These are phyloP conservation scores for Exophiala calicioides DNA, from an alignment of 2,329 filamentous ascomycete genomes.

Conservation along the genomic window DNA sequence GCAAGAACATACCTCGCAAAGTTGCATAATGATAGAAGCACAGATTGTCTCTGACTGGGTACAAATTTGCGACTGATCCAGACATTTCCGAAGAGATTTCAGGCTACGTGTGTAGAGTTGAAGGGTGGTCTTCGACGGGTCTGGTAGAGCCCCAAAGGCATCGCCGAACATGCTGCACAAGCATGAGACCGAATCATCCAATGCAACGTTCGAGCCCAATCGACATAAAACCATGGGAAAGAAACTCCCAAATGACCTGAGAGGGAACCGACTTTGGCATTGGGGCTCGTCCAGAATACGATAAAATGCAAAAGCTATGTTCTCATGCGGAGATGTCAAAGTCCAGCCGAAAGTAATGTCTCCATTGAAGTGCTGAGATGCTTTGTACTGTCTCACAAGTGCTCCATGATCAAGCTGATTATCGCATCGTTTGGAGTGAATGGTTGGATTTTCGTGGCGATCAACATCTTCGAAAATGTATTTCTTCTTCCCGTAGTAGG, in stretches of 20 bases:
- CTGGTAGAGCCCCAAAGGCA: neutral
- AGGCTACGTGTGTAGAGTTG: constrained; percentile 6
- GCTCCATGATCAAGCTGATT: neutral
- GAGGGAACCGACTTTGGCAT: constrained; percentile 1
- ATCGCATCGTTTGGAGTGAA: neutral
- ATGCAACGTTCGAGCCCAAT: constrained; percentile 1
- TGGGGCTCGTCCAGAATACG: constrained; percentile 7
- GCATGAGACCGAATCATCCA: constrained; percentile 11
- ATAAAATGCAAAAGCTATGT: neutral
- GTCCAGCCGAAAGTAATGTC: neutral
- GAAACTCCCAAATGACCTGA: constrained; percentile 11
- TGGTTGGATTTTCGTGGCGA: neutral
- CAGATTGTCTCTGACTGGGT: constrained; percentile 21
- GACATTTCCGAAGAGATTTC: constrained; percentile 5
- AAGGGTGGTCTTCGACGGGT: constrained; percentile 1
- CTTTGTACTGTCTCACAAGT: neutral
- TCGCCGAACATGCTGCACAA: constrained; percentile 10
- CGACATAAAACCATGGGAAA: constrained; percentile 8
- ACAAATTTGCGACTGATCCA: neutral
- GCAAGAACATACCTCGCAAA: constrained; percentile 17
- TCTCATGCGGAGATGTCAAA: constrained; percentile 2
- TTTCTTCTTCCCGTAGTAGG: constrained; percentile 8
- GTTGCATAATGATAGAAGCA: constrained; percentile 23
- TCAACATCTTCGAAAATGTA: constrained; percentile 15
- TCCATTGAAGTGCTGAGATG: too few species aligned